Conservation (phyloP, 140 eudicot species). For the Ambrosia hybrid region DNA sequence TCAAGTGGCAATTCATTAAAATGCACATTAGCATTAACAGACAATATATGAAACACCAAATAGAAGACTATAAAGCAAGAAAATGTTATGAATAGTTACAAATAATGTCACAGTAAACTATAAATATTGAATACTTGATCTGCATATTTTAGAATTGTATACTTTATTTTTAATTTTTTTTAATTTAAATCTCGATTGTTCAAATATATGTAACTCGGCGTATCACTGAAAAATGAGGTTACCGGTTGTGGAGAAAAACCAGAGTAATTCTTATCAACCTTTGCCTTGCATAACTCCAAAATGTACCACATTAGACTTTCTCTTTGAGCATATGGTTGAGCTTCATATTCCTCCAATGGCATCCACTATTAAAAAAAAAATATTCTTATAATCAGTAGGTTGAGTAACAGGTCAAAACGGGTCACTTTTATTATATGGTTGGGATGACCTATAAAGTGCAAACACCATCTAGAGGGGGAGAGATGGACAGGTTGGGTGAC, state of each 20-base stretch:
- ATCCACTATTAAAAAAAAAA: constrained; percentile 51
- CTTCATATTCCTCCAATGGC: constrained; percentile 65
- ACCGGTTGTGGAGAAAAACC: constrained; percentile 55
- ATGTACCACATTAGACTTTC: constrained; percentile 41
- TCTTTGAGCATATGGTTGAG: constrained; percentile 49
- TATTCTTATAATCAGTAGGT: background rate
- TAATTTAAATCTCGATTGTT: constrained; percentile 41
- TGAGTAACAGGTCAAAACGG: background rate
- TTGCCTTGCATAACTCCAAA: constrained; percentile 52
- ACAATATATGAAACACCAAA: background rate
- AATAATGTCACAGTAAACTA: background rate
- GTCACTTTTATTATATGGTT: background rate
- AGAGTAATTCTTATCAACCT: constrained; percentile 47
- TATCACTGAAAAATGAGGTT: constrained; percentile 37
- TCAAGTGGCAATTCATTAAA: background rate
- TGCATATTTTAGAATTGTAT: background rate
- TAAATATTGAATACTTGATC: background rate
- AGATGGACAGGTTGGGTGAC: too few species aligned
- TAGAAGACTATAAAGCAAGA: background rate
- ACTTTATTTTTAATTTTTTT: background rate
- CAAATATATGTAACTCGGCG: constrained; percentile 44
- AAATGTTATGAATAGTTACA: background rate
- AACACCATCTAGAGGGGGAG: too few species aligned
- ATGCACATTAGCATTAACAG: background rate
- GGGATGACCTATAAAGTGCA: too few species aligned